Conservation (phyloP, 768 basidiomycete species). For the Calocybe cyanea region DNA sequence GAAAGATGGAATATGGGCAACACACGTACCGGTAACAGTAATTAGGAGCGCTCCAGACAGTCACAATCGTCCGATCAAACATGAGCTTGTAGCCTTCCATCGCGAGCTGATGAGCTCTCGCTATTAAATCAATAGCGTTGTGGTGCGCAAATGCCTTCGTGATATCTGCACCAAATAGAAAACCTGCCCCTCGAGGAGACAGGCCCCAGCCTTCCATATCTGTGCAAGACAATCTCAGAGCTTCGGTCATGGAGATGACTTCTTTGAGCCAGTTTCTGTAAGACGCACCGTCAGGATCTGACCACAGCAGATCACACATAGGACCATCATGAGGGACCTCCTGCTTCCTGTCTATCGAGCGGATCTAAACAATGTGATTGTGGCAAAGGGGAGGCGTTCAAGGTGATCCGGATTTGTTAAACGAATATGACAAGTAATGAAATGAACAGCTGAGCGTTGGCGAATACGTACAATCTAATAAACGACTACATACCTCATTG, state of each 20-base stretch:
- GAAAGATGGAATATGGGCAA: conserved; percentile 5
- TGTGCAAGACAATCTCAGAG: conserved; percentile 20
- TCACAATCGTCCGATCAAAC: conserved; percentile 94
- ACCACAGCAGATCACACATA: conserved; percentile 99
- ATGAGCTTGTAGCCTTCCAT: conserved; percentile 98
- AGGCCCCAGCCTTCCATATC: conserved; percentile 95
- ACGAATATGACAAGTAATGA: not conserved
- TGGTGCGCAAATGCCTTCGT: conserved; percentile 86
- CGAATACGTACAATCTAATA: not conserved
- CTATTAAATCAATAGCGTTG: conserved; percentile 93
- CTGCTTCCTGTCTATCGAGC: conserved; percentile 91
- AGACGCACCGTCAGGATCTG: conserved; percentile 88
- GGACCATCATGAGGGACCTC: conserved; percentile 98
- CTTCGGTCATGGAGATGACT: no score
- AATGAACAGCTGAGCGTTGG: no score
- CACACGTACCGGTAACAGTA: conserved; percentile 88
- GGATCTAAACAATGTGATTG: conserved; percentile 53
- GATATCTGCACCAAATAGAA: conserved; percentile 89
- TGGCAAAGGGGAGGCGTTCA: not conserved
- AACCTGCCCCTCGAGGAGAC: conserved; percentile 97
- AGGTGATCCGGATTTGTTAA: no score
- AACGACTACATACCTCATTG: conserved; percentile 66
- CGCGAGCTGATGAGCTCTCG: conserved; percentile 94
- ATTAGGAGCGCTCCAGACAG: conserved; percentile 98
- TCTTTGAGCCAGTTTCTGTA: conserved; percentile 2